phyloP scores from a whole-genome alignment of 2,329 filamentous ascomycete genomes.

The Pestalotiopsis fici region DNA sequence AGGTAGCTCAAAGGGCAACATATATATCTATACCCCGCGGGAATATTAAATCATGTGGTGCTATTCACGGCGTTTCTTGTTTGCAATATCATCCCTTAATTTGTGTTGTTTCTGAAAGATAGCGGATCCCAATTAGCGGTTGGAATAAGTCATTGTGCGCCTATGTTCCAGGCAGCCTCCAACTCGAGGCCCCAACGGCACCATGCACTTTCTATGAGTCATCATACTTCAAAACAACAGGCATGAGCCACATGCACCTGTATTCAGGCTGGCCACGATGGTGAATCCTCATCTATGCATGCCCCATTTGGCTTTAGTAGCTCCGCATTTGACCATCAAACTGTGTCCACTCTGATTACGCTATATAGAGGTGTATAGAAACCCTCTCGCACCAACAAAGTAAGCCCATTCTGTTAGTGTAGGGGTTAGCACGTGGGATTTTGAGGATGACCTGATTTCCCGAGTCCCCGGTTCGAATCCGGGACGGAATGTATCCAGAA shows the following conservation, averaged over 20 bases:
- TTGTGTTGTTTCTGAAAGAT: background rate
- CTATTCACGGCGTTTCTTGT: background rate
- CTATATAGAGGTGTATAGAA: background rate
- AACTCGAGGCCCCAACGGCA: background rate
- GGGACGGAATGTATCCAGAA: background rate
- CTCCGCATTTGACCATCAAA: background rate
- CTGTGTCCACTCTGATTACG: background rate
- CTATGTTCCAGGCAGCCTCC: no score
- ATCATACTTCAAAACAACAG: background rate
- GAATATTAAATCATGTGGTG: background rate
- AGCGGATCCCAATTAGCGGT: background rate
- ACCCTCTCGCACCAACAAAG: background rate
- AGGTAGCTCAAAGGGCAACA: background rate
- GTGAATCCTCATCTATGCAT: background rate
- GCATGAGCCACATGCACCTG: no score
- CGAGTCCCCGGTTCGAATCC: slow-evolving; percentile 7
- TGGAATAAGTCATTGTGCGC: no score
- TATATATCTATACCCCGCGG: background rate
- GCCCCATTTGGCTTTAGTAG: background rate
- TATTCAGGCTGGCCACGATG: background rate
- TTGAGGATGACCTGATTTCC: background rate
- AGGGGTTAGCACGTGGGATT: slow-evolving; percentile 6
- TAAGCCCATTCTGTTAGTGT: background rate
- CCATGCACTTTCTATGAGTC: background rate
- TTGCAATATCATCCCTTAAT: background rate